Evolutionary conservation across 805 yeast genomes (phyloP).

Genomic region (Debaryomyces tyrocola): DNA sequence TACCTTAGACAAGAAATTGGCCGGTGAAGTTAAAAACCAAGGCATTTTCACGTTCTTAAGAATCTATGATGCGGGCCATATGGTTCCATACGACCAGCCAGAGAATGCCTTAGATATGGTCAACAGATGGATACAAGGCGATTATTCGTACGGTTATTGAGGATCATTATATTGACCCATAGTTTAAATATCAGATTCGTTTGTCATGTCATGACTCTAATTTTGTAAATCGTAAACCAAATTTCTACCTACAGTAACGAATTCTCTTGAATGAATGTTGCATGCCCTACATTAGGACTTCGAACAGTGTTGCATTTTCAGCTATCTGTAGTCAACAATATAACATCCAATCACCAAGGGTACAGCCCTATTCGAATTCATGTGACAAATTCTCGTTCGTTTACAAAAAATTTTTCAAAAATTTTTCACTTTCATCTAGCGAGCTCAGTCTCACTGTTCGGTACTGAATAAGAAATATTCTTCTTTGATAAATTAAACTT

Average conservation of each 20-base stretch:
- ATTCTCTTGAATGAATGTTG: too few species aligned
- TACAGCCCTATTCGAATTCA: background rate
- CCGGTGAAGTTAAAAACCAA: slow-evolving; percentile 76
- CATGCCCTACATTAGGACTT: too few species aligned
- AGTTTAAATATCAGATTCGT: too few species aligned
- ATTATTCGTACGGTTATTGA: slow-evolving; percentile 35
- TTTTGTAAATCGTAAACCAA: too few species aligned
- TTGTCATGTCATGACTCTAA: too few species aligned
- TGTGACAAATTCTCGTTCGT: background rate
- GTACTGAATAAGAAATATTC: background rate
- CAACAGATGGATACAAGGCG: slow-evolving; percentile 81
- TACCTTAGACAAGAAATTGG: slow-evolving; percentile 30
- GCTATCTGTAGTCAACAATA: too few species aligned
- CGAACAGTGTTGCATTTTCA: too few species aligned
- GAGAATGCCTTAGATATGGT: slow-evolving; percentile 75
- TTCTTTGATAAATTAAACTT: background rate
- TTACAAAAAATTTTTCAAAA: background rate
- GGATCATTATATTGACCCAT: background rate
- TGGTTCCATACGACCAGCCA: slow-evolving; percentile 94
- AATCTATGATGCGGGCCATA: slow-evolving; percentile 89
- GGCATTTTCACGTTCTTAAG: slow-evolving; percentile 78
- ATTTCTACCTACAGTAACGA: too few species aligned
- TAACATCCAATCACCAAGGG: background rate
- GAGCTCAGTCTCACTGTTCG: background rate
- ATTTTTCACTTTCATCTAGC: background rate